Evolutionary conservation across 768 basidiomycete species (phyloP), one percentile per base, ranked within the genome.

Genomic region (Leccinum disarticulatum): DNA sequence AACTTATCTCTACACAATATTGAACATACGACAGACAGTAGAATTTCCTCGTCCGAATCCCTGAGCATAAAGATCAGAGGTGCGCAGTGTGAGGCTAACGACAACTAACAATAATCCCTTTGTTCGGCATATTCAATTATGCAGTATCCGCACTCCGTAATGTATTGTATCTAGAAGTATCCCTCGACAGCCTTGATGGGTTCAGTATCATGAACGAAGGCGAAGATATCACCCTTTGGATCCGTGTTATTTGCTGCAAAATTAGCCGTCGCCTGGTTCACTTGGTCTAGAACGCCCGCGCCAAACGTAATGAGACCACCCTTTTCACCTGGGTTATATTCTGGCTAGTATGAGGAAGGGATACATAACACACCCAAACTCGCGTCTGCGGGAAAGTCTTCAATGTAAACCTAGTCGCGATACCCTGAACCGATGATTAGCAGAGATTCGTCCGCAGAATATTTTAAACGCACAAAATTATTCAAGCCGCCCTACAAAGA

Each of bases 341-440:
- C n/a, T 9, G n/a, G 11, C 35, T 2, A 19, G 33, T 17, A 2
- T 33, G 33, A 1, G 0, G 14, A 27, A 35, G 11, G 25, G 30
- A 51, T n/a, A 54, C 79, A 14, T 28, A 35, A 35, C 61, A 6
- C 72, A 87, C 86, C 86, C 85, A 88, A 58, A 88, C 81, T 70
- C 79, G 68, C 0, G 74, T 72, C 70, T 87, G 85, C 7, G 86
- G 80, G 64, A 77, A 78, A 0, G 83, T 76, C 61, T 79, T 80
- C 22, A 88, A 55, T 0, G 80, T 83, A 64, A 88, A 83, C 46
- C 70, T 77, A 1, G 86, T 87, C 3, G 87, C 83, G 36, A 87
- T 81, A 1, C 87, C 87, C 79, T 80, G 38, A 14, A 43, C 6
- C 3, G 1, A 13, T 6, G 30, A 30, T 59, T 3, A 57, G 9